Evolutionary conservation across 306 rosid species (phyloP).

Genomic region (Fragaria nilgerrensis): DNA sequence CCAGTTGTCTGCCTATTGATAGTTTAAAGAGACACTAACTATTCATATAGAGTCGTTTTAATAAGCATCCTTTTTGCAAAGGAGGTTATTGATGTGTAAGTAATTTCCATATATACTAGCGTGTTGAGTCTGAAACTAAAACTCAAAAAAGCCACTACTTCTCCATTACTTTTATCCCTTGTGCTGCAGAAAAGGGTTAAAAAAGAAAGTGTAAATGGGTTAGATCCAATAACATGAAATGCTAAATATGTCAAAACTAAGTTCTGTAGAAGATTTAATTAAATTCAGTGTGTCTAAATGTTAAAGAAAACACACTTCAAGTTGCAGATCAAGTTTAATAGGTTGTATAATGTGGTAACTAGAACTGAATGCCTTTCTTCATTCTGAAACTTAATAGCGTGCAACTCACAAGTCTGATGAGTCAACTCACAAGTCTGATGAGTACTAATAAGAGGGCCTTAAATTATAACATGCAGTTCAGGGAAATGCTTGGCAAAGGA

Average conservation of each 20-base stretch:
- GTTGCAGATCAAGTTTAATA: not conserved
- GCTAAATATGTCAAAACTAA: not conserved
- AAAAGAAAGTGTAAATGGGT: not conserved
- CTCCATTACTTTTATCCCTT: not conserved
- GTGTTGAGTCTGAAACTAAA: not conserved
- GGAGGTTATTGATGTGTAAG: not conserved
- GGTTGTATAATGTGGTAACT: not conserved
- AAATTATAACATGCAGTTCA: constrained; percentile 33
- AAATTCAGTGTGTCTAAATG: not conserved
- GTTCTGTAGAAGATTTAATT: not conserved
- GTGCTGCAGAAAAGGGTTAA: not conserved
- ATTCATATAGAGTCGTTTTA: not conserved
- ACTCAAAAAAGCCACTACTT: not conserved
- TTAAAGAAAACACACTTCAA: not conserved
- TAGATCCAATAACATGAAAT: not conserved
- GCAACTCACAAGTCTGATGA: not conserved
- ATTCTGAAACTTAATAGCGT: not conserved
- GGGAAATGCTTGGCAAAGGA: constrained; percentile 79
- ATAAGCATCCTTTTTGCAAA: not conserved
- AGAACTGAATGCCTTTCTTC: not conserved
- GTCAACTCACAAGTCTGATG: too few species aligned
- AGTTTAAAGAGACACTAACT: not conserved
- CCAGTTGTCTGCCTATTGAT: not conserved
- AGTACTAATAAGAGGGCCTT: not conserved
- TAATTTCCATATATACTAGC: not conserved